These are phyloP conservation scores for Globisporangium heterothallicum DNA, from an alignment of 352 stramenopile genomes.

Conservation along the genomic window DNA sequence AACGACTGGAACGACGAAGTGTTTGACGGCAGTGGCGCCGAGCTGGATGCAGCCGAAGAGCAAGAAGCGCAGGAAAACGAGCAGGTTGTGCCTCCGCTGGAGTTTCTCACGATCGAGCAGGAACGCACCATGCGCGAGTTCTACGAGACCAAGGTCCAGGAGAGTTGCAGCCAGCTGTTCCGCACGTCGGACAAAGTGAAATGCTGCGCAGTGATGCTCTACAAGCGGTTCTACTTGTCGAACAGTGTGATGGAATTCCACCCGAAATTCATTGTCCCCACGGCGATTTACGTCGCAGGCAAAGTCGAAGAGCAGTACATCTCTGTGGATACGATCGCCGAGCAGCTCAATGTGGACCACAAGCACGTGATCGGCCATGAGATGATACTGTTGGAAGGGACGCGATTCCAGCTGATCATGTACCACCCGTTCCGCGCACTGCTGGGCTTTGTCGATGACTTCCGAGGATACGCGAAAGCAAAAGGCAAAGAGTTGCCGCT, in stretches of 20 bases:
- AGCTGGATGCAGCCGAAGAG: constrained; percentile 34
- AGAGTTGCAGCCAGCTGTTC: constrained; percentile 83
- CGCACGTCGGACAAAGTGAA: constrained; percentile 86
- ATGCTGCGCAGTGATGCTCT: constrained; percentile 78
- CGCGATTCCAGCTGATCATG: constrained; percentile 88
- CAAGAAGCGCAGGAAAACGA: constrained; percentile 56
- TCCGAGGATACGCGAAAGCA: constrained; percentile 66
- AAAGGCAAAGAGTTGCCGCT: constrained; percentile 54
- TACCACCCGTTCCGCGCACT: constrained; percentile 83
- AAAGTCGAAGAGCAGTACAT: constrained; percentile 91
- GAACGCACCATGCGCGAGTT: constrained; percentile 60
- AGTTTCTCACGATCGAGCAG: constrained; percentile 56
- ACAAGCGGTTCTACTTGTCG: constrained; percentile 87
- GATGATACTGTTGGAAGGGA: constrained; percentile 82
- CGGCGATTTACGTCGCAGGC: constrained; percentile 82
- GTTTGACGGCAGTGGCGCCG: constrained; percentile 19
- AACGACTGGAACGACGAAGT: constrained; percentile 78
- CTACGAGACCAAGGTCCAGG: constrained; percentile 79
- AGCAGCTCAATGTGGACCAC: constrained; percentile 80
- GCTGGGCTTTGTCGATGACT: constrained; percentile 80
- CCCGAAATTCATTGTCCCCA: constrained; percentile 81
- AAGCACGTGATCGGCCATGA: constrained; percentile 85
- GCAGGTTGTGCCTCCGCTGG: constrained; percentile 43
- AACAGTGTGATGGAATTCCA: constrained; percentile 89
- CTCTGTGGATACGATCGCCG: constrained; percentile 76